Base-by-base conservation (phyloP, 768 basidiomycete genomes). In the Candolleomyces eurysporus region DNA sequence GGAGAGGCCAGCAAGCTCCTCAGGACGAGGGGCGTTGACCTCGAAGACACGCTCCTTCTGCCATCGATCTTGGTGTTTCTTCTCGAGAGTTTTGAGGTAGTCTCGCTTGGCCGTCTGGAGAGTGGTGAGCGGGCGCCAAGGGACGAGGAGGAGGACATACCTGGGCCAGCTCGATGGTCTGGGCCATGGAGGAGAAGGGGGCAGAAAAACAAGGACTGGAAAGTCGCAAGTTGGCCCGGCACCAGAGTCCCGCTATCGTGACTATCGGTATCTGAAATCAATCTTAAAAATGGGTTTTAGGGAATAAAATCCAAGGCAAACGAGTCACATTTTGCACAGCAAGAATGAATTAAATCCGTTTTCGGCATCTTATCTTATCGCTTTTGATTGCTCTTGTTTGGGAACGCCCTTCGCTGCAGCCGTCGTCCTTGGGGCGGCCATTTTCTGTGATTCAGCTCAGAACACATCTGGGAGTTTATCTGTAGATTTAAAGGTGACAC, bases 91-190 rank as follows among this genome's bases (percentile, higher is more conserved):
- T 70, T 84, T 89, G 57, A 99, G 76, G 67, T 88, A 79, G 78
- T 99, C 97, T 72, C 97, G 85, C 74, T 98, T 99, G 68, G 84
- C 92, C 16, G 96, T 98, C 94, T 98, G 74, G n/a, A 58, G 51
- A 46, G 43, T 40, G 54, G 36, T 48, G 22, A 57, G 13, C 36
- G 5, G 8, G 26, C 30, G 52, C n/a, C 54, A 22, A 36, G 31
- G 39, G 21, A 46, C 26, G n/a, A 31, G 26, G 8, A 57, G 53
- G 36, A 31, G 67, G 32, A 68, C 72, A 52, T 60, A 83, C 87
- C 78, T 87, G 86, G 13, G 84, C 82, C 31, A 88, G 76, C 71
- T 88, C 86, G 67, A 88, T 82, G 54, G 87, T 87, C 71, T 84
- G 83, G 57, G 85, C 80, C 84, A 86, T 87, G 61, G 49, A 54